Percentiles rank a stretch among this genome's conserved stretches.
phyloP scores from a whole-genome alignment of 495 filamentous ascomycete species.

The Pseudoneurospora amorphoporcata region DNA sequence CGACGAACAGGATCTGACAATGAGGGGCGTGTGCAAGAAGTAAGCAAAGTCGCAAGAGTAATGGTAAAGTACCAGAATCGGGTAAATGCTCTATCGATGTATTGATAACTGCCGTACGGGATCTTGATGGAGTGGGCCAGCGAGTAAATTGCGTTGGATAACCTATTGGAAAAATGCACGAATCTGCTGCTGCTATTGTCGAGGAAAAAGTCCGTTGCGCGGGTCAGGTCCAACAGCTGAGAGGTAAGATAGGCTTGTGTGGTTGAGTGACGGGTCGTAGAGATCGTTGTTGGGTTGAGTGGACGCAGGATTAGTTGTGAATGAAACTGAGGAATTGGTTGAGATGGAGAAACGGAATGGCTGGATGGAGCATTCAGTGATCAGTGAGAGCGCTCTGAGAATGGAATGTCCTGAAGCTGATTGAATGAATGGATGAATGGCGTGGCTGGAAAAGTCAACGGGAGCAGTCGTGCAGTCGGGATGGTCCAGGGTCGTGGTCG shows the following conservation, averaged over 20 bases:
- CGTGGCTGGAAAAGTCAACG: slow-evolving; percentile 24
- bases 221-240: not conserved
- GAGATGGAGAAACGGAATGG: not conserved
- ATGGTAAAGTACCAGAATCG: not conserved
- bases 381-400: not conserved
- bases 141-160: slow-evolving; percentile 8
- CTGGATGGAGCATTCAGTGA: not conserved
- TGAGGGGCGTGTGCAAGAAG: not conserved
- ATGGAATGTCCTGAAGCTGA: not conserved
- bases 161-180: slow-evolving; percentile 17
- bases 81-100: not conserved
- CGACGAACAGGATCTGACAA: not conserved
- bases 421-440: slow-evolving; percentile 1
- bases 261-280: not conserved
- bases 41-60: not conserved
- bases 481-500: not conserved
- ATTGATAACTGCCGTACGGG: not conserved
- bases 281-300: slow-evolving; percentile 17
- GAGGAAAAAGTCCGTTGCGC: not conserved
- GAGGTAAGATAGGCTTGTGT: slow-evolving; percentile 7
- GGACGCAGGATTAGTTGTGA: slow-evolving; percentile 9
- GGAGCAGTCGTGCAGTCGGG: slow-evolving; percentile 1
- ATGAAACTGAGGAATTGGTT: not conserved
- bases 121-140: not conserved
- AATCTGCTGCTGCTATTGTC: slow-evolving; percentile 13